These are phyloP conservation scores for Blastocystis sp. DNA, from an alignment of 352 stramenopile genomes.

Conservation along the genomic window DNA sequence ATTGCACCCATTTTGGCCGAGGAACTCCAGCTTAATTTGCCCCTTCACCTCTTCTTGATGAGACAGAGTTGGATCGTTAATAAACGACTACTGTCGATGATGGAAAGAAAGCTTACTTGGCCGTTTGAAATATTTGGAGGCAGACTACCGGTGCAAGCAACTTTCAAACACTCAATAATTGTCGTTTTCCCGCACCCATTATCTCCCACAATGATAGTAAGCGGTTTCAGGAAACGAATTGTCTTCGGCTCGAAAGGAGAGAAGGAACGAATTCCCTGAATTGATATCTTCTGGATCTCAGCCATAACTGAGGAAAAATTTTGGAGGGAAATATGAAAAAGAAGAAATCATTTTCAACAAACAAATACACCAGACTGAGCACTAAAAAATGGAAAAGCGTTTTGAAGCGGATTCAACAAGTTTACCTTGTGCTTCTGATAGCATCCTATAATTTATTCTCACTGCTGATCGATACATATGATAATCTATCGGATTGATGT, in stretches of 20 bases:
- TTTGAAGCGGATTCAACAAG: not conserved
- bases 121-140: slow-evolving; percentile 74
- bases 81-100: slow-evolving; percentile 90
- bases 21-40: slow-evolving; percentile 75
- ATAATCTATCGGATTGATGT: slow-evolving; percentile 52
- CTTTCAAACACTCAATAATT: slow-evolving; percentile 99
- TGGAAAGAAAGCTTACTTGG: slow-evolving; percentile 70
- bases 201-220: slow-evolving; percentile 93
- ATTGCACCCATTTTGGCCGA: not conserved
- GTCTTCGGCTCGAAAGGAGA: slow-evolving; percentile 84
- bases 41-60: slow-evolving; percentile 73
- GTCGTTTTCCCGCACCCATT: slow-evolving; percentile 98
- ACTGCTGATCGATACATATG: not conserved
- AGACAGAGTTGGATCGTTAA: slow-evolving; percentile 64
- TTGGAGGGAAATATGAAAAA: not conserved
- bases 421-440: not conserved
- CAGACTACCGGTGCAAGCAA: slow-evolving; percentile 84
- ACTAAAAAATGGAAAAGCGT: slow-evolving; percentile 13
- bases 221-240: slow-evolving; percentile 88
- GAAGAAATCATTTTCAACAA: slow-evolving; percentile 5
- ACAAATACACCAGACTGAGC: not conserved
- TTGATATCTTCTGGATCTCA: slow-evolving; percentile 94
- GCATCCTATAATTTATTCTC: not conserved
- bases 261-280: slow-evolving; percentile 94
- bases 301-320: slow-evolving; percentile 73